Evolutionary conservation across 148 eudicot species (phyloP).

Genomic region (Euryodendron excelsum): DNA sequence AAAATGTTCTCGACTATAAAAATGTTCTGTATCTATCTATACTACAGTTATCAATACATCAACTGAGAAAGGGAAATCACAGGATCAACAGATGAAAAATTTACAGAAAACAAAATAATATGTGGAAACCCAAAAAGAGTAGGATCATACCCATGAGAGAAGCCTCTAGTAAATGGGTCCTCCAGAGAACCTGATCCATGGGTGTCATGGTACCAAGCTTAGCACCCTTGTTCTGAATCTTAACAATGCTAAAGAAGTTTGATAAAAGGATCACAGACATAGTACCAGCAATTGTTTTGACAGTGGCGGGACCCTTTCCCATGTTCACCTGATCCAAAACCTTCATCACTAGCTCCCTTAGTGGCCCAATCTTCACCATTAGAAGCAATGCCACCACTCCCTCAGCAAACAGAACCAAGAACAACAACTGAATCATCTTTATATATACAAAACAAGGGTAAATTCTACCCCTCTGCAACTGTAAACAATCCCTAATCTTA

Average conservation of each 20-base stretch:
- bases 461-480: neutral
- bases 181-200: conserved; percentile 99
- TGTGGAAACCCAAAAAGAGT: neutral
- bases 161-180: conserved; percentile 95
- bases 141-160: conserved; percentile 81
- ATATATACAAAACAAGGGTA: conserved; percentile 7
- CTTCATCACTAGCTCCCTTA: conserved; percentile 85
- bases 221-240: conserved; percentile 96
- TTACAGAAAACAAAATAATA: neutral
- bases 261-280: conserved; percentile 77
- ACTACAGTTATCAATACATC: neutral
- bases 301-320: conserved; percentile 89
- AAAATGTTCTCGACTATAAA: neutral
- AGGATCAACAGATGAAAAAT: neutral
- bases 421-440: conserved; percentile 83
- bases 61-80: neutral
- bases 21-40: neutral
- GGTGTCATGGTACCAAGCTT: conserved; percentile 99
- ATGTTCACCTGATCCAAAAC: conserved; percentile 87
- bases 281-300: conserved; percentile 84
- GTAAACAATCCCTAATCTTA: conserved; percentile 14
- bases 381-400: conserved; percentile 68
- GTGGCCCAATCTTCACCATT: conserved; percentile 86
- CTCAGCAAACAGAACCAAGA: conserved; percentile 73
- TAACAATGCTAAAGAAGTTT: conserved; percentile 69